These are phyloP conservation scores for Podospora conica DNA, from an alignment of 495 filamentous ascomycete species.

Conservation along the genomic window DNA sequence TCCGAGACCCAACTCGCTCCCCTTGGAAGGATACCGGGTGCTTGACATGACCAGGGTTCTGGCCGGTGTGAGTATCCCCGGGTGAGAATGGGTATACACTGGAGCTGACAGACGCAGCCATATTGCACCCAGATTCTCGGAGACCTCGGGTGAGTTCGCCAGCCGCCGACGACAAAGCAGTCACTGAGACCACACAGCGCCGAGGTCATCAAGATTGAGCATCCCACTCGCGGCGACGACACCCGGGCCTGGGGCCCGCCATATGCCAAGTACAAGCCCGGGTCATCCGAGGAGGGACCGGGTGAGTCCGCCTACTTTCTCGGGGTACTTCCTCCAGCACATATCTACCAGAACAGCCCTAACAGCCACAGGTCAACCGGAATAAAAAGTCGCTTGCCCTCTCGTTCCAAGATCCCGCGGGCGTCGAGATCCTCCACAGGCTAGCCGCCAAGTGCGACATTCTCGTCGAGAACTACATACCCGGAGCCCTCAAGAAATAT, in stretches of 20 bases:
- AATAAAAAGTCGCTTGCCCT: constrained; percentile 94
- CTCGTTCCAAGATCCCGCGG: constrained; percentile 78
- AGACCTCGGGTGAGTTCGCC: constrained; percentile 74
- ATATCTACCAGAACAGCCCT: not conserved
- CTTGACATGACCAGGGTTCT: constrained; percentile 96
- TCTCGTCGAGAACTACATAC: constrained; percentile 94
- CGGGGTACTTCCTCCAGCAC: constrained; percentile 49
- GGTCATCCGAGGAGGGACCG: constrained; percentile 56
- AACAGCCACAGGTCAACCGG: constrained; percentile 66
- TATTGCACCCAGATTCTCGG: constrained; percentile 97
- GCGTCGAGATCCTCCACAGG: constrained; percentile 78
- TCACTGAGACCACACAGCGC: constrained; percentile 49
- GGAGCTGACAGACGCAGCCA: constrained; percentile 50
- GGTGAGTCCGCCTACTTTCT: constrained; percentile 96
- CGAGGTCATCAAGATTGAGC: constrained; percentile 95
- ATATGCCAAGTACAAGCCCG: constrained; percentile 67
- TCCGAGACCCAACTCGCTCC: constrained; percentile 33
- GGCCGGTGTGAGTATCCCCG: constrained; percentile 63
- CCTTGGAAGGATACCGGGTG: constrained; percentile 78
- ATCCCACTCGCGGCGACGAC: constrained; percentile 86
- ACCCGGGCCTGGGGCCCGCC: constrained; percentile 96
- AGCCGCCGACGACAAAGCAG: not conserved
- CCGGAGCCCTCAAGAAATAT: constrained; percentile 87
- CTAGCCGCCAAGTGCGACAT: constrained; percentile 83
- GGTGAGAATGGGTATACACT: not conserved